phyloP scores from a whole-genome alignment of 352 stramenopile species.

The Phytophthora quininea region DNA sequence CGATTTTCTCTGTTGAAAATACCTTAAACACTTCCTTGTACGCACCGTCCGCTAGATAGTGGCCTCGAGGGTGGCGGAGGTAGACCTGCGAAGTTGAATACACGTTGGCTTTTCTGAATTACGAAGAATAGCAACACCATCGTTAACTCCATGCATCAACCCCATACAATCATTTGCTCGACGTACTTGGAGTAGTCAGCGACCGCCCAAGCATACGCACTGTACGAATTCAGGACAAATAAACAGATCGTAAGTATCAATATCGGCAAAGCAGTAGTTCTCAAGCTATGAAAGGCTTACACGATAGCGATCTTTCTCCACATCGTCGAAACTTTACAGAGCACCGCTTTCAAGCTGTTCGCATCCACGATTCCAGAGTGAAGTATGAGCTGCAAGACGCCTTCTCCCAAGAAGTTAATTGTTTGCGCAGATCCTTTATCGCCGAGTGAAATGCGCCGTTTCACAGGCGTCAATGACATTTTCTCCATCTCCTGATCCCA shows the following conservation, averaged over 20 bases:
- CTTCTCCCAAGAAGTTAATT: conserved; percentile 36
- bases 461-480: conserved; percentile 43
- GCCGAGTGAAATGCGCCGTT: conserved; percentile 28
- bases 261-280: not conserved
- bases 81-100: conserved; percentile 57
- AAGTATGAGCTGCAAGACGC: conserved; percentile 51
- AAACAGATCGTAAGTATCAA: not conserved
- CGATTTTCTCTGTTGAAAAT: conserved; percentile 59
- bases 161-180: not conserved
- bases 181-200: conserved; percentile 62
- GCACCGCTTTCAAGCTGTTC: conserved; percentile 32
- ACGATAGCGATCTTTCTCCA: conserved; percentile 51
- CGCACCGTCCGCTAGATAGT: conserved; percentile 82
- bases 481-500: conserved; percentile 61
- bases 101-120: conserved; percentile 47
- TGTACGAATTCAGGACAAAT: conserved; percentile 20
- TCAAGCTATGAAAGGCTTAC: conserved; percentile 31
- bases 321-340: conserved; percentile 50
- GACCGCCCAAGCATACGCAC: conserved; percentile 56
- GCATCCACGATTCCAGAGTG: conserved; percentile 46
- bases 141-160: conserved; percentile 4
- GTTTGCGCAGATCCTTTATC: conserved; percentile 25
- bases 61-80: conserved; percentile 56
- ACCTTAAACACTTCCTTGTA: conserved; percentile 93
- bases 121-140: conserved; percentile 6